Evolutionary conservation across 345 rosid genomes (phyloP).

Genomic region (Dimocarpus longan): DNA sequence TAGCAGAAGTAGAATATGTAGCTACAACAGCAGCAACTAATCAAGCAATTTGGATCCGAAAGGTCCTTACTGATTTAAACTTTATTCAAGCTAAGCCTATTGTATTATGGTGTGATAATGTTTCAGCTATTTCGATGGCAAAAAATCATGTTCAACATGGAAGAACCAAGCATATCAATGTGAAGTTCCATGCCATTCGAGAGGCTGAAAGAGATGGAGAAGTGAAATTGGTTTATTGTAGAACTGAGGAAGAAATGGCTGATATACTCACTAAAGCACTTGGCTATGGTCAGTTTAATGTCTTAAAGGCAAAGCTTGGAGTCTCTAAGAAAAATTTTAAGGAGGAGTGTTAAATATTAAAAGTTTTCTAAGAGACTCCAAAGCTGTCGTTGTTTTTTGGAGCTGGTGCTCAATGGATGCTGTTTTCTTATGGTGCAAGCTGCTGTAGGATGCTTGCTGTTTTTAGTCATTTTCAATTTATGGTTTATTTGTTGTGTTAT

Average conservation of each 20-base stretch:
- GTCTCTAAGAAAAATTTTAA: too few relatives aligned
- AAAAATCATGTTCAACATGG: neutral
- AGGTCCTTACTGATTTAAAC: neutral
- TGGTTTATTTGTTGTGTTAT: too few relatives aligned
- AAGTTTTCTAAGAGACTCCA: too few relatives aligned
- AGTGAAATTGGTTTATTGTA: neutral
- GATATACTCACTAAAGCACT: slow-evolving; percentile 3
- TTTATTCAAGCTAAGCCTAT: neutral
- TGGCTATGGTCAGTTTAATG: neutral
- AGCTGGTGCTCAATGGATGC: too few relatives aligned
- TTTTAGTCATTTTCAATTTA: too few relatives aligned
- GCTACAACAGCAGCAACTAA: neutral
- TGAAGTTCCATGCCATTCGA: neutral
- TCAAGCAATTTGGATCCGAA: neutral
- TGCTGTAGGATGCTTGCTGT: too few relatives aligned
- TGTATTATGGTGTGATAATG: neutral
- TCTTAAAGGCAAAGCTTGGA: too few relatives aligned
- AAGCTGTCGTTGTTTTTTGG: too few relatives aligned
- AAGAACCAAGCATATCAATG: neutral
- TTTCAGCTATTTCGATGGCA: neutral
- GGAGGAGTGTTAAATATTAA: too few relatives aligned
- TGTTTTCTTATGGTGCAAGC: too few relatives aligned
- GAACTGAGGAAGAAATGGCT: neutral
- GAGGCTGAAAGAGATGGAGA: neutral
- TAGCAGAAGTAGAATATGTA: neutral